Evolutionary conservation across 148 eudicot genomes (phyloP).

Genomic region (Chenopodium formosanum): DNA sequence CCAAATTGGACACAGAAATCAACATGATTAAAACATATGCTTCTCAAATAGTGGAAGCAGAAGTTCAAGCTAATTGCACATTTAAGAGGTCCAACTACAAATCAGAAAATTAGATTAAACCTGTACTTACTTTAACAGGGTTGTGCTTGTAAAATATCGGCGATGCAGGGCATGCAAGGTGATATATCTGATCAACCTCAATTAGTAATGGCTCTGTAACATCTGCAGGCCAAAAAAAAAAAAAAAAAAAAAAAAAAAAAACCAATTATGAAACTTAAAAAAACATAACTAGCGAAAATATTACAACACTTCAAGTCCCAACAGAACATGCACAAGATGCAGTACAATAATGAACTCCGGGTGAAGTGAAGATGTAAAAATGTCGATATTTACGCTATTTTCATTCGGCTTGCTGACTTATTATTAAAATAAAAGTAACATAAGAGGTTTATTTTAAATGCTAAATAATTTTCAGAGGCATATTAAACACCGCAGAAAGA

Average conservation of each 20-base stretch:
- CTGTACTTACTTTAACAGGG: conserved; percentile 76
- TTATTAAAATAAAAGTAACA: not conserved
- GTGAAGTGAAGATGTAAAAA: not conserved
- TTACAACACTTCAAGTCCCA: not conserved
- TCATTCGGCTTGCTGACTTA: not conserved
- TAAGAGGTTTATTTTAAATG: not conserved
- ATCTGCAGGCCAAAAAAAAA: conserved; percentile 42
- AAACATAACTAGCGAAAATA: not conserved
- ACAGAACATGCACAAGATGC: not conserved
- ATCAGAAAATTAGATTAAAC: conserved; percentile 8
- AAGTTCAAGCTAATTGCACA: conserved; percentile 10
- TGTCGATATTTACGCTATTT: not conserved
- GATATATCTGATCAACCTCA: conserved; percentile 97
- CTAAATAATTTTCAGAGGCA: not conserved
- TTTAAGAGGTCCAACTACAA: not conserved
- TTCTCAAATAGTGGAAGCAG: not conserved
- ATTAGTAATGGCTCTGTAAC: conserved; percentile 84
- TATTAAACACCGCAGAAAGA: not conserved
- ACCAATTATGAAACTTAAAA: not conserved
- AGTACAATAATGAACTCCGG: not conserved
- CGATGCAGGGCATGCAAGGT: conserved; percentile 98
- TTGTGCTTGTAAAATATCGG: conserved; percentile 97
- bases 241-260: not conserved
- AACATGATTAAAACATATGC: not conserved
- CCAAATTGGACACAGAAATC: not conserved